Percentiles rank a stretch among this genome's conserved stretches.
phyloP scores from a whole-genome alignment of 2,329 filamentous ascomycete genomes.

The Alternaria sp. region DNA sequence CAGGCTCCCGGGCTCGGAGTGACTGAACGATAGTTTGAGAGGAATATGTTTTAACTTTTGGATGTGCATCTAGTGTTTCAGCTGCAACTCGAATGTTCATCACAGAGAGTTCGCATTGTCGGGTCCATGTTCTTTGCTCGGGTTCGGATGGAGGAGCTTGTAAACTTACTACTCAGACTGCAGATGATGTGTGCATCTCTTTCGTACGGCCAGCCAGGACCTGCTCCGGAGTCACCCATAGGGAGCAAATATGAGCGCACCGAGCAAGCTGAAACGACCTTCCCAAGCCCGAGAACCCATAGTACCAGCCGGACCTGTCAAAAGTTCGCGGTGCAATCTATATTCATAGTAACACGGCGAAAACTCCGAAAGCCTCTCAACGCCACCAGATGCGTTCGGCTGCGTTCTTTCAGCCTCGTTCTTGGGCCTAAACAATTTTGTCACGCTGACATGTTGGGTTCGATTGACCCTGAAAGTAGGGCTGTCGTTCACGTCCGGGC shows the following conservation, averaged over 20 bases:
- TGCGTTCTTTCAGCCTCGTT: background rate
- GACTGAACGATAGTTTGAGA: background rate
- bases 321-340: background rate
- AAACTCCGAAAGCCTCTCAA: background rate
- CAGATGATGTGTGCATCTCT: background rate
- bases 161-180: background rate
- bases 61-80: background rate
- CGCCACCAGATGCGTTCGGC: background rate
- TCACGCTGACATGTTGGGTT: background rate
- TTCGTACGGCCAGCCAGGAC: background rate
- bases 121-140: background rate
- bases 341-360: background rate
- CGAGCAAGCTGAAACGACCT: background rate
- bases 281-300: background rate
- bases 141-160: background rate
- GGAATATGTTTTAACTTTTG: background rate
- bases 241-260: background rate
- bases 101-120: background rate
- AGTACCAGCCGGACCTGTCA: background rate
- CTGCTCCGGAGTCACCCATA: background rate
- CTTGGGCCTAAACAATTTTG: background rate
- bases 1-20: background rate
- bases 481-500: background rate
- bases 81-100: background rate
- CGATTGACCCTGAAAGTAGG: background rate